phyloP scores from a whole-genome alignment of 768 basidiomycete genomes.

The Xerocomellus dryophilus region DNA sequence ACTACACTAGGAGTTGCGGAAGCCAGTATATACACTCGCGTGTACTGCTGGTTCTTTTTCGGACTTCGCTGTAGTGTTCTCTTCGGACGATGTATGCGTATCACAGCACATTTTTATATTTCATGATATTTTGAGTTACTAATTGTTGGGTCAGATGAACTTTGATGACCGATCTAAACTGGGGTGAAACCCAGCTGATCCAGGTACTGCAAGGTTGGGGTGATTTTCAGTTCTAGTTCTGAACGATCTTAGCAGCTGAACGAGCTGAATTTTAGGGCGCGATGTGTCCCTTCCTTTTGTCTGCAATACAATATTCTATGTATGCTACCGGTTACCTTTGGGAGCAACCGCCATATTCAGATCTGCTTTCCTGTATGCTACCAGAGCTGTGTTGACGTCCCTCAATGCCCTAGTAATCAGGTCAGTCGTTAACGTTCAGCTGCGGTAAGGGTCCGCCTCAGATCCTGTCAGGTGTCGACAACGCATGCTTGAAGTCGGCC shows the following conservation, averaged over 20 bases:
- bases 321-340: background rate
- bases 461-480: background rate
- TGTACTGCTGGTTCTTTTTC: conserved; percentile 1
- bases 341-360: background rate
- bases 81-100: background rate
- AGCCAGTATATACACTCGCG: background rate
- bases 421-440: too few species aligned
- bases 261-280: background rate
- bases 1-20: background rate
- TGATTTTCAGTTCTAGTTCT: background rate
- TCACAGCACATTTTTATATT: background rate
- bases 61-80: background rate
- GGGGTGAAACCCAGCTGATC: background rate
- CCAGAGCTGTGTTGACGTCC: too few species aligned
- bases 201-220: background rate
- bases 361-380: too few species aligned
- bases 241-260: background rate
- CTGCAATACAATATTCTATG: too few species aligned
- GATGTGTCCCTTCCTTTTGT: background rate
- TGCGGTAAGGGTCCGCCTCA: background rate
- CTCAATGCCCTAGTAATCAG: too few species aligned
- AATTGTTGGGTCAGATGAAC: background rate
- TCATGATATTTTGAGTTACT: background rate
- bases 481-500: background rate
- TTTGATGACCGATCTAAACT: background rate